These are phyloP conservation scores for Hypoxylon sp. DNA, from an alignment of 2,329 filamentous ascomycete genomes.

Conservation along the genomic window DNA sequence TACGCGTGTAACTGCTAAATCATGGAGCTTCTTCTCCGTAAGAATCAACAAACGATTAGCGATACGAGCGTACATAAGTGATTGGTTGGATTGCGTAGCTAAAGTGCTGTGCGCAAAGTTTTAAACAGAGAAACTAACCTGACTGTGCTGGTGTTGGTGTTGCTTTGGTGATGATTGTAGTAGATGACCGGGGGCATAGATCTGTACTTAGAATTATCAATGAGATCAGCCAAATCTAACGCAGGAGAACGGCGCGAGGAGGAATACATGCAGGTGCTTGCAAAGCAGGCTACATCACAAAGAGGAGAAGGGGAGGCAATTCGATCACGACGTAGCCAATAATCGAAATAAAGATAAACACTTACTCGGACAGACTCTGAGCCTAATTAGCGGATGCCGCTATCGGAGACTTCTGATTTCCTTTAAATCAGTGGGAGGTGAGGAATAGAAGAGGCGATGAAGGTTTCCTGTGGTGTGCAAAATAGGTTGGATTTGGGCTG, in stretches of 20 bases:
- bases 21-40: background rate
- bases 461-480: too few relatives aligned
- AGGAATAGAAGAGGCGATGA: too few relatives aligned
- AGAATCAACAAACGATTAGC: background rate
- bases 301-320: too few relatives aligned
- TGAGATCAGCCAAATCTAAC: background rate
- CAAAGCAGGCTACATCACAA: background rate
- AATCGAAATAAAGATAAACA: too few relatives aligned
- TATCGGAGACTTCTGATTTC: too few relatives aligned
- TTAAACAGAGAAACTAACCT: background rate
- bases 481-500: too few relatives aligned
- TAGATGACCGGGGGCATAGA: background rate
- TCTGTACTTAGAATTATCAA: background rate
- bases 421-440: too few relatives aligned
- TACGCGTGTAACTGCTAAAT: background rate
- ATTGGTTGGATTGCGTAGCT: background rate
- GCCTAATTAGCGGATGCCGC: too few relatives aligned
- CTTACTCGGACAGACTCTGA: too few relatives aligned
- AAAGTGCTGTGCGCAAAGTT: background rate
- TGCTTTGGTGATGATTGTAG: background rate
- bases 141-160: background rate
- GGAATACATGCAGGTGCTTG: background rate
- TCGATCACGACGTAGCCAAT: too few relatives aligned
- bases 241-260: background rate
- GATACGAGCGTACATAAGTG: background rate